Conservation (phyloP, 768 basidiomycete genomes). For the Auricularia auricula-judae region DNA sequence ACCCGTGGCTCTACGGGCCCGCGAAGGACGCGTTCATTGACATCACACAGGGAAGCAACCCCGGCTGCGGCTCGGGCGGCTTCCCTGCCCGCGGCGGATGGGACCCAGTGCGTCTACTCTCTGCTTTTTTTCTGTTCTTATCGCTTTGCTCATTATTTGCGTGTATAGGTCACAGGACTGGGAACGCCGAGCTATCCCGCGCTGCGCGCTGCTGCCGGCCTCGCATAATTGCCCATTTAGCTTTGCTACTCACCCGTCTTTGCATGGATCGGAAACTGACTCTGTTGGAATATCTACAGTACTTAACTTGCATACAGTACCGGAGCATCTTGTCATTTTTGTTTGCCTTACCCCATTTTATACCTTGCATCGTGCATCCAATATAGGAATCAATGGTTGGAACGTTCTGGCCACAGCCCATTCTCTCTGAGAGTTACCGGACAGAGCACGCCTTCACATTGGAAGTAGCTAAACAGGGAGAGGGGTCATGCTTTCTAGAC, state of each 20-base stretch:
- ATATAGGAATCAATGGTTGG: no score
- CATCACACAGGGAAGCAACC: conserved; percentile 12
- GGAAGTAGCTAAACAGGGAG: no score
- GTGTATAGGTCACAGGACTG: background rate
- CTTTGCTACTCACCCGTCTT: no score
- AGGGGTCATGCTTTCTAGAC: no score
- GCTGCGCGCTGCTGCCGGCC: background rate
- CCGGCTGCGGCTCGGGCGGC: conserved; percentile 12
- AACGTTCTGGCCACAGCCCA: no score
- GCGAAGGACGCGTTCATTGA: conserved; percentile 9
- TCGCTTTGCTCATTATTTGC: background rate
- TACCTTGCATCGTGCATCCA: no score
- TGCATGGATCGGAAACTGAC: no score
- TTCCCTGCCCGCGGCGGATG: conserved; percentile 10
- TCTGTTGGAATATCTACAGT: no score
- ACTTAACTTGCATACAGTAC: background rate
- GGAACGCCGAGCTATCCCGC: background rate
- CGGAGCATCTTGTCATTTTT: no score
- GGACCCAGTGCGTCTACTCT: conserved; percentile 8
- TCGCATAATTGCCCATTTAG: background rate
- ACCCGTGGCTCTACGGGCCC: conserved; percentile 23
- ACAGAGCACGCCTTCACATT: no score
- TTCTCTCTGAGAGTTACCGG: no score
- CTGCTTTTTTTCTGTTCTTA: background rate
- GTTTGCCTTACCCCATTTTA: no score